These are phyloP conservation scores for Alternaria sp. DNA, from an alignment of 2,329 filamentous ascomycete species.

Conservation along the genomic window DNA sequence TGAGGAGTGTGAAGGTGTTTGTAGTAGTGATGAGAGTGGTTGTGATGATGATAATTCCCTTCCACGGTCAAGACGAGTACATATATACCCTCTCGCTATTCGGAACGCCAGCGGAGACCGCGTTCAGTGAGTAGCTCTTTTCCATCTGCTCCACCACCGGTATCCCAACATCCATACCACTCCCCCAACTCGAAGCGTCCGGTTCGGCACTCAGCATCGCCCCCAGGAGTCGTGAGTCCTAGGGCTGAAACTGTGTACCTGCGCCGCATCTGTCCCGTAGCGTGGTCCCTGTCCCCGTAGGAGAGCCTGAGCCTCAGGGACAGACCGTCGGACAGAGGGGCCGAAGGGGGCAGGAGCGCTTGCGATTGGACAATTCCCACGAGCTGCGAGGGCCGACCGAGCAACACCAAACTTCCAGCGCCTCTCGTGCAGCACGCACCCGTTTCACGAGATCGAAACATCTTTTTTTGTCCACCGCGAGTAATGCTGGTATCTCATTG, in stretches of 20 bases:
- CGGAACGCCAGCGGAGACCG: conserved; percentile 43
- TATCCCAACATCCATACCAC: conserved; percentile 29
- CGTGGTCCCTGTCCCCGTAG: conserved; percentile 32
- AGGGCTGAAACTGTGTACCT: conserved; percentile 37
- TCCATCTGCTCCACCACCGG: conserved; percentile 27
- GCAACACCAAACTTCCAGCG: conserved; percentile 21
- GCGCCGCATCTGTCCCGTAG: conserved; percentile 31
- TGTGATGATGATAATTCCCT: conserved; percentile 29
- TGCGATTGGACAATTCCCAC: conserved; percentile 22
- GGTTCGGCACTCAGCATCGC: conserved; percentile 34
- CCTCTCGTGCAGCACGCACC: conserved; percentile 20
- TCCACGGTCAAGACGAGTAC: conserved; percentile 20
- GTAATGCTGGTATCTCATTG: neutral
- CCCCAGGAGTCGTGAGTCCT: conserved; percentile 34
- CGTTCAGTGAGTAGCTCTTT: conserved; percentile 30
- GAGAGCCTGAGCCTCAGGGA: conserved; percentile 35
- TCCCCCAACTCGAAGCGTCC: conserved; percentile 32
- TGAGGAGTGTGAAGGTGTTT: conserved; percentile 6
- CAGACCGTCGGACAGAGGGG: conserved; percentile 34
- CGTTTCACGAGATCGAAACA: conserved; percentile 19
- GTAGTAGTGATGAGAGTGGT: conserved; percentile 20
- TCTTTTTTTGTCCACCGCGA: conserved; percentile 19
- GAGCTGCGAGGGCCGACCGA: conserved; percentile 5
- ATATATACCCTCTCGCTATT: conserved; percentile 42
- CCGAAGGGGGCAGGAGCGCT: conserved; percentile 26